These are phyloP conservation scores for Mycosarcoma maydis DNA, from an alignment of 1,284 basidiomycete genomes.

Conservation along the genomic window DNA sequence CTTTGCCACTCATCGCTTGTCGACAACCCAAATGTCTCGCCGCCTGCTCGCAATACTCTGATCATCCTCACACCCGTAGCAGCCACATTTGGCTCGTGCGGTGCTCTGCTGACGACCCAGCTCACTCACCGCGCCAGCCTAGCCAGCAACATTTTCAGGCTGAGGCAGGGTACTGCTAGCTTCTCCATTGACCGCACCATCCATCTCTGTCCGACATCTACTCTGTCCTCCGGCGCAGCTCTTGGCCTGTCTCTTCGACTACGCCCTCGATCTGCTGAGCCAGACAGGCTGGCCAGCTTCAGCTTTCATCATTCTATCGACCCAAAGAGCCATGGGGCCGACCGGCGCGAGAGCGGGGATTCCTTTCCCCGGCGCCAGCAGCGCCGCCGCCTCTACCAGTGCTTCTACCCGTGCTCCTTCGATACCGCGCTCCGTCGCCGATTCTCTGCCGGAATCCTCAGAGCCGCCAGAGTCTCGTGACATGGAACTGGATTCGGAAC, in stretches of 20 bases:
- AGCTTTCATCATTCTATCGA: slow-evolving; percentile 27
- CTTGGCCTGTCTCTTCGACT: not conserved
- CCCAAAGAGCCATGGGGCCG: slow-evolving; percentile 37
- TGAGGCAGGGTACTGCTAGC: not conserved
- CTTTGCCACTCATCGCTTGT: not conserved
- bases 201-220: not conserved
- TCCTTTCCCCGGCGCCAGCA: slow-evolving; percentile 42
- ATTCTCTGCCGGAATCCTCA: slow-evolving; percentile 22
- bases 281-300: slow-evolving; percentile 37
- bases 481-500: slow-evolving; percentile 40
- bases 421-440: slow-evolving; percentile 28
- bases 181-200: not conserved
- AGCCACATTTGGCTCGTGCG: slow-evolving; percentile 3
- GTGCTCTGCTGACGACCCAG: not conserved
- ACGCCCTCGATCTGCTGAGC: slow-evolving; percentile 23
- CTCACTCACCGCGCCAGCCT: not conserved
- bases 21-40: slow-evolving; percentile 16
- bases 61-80: not conserved
- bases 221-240: not conserved
- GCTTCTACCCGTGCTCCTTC: slow-evolving; percentile 19
- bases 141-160: not conserved
- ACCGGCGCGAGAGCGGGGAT: slow-evolving; percentile 36
- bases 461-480: slow-evolving; percentile 17
- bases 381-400: slow-evolving; percentile 9
- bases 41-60: slow-evolving; percentile 2